Conservation (phyloP, 2,329 filamentous ascomycete species). For the Diplodia seriata region DNA sequence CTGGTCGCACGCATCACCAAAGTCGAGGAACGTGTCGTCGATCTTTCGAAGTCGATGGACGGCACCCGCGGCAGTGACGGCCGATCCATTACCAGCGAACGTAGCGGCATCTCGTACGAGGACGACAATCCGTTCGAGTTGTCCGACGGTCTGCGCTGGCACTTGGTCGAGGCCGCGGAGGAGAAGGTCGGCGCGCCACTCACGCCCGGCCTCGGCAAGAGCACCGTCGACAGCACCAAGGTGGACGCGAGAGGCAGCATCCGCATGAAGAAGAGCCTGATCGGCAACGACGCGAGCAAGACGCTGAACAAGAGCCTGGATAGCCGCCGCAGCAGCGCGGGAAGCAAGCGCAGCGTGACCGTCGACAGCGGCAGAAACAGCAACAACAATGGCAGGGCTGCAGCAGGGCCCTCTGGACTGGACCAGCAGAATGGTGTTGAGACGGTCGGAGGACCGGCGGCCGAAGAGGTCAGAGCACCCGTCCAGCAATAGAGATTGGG, state of each 20-base stretch:
- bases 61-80: slow-evolving; percentile 53
- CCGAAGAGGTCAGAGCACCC: slow-evolving; percentile 30
- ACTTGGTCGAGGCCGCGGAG: slow-evolving; percentile 89
- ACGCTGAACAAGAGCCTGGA: slow-evolving; percentile 82
- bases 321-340: slow-evolving; percentile 86
- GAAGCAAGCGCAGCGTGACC: slow-evolving; percentile 75
- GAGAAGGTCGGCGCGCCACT: slow-evolving; percentile 87
- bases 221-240: slow-evolving; percentile 85
- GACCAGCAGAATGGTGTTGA: slow-evolving; percentile 38
- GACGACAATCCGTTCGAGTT: slow-evolving; percentile 98
- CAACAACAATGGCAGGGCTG: slow-evolving; percentile 37
- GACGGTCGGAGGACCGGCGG: slow-evolving; percentile 34
- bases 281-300: slow-evolving; percentile 56
- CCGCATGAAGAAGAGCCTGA: slow-evolving; percentile 53
- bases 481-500: slow-evolving; percentile 16
- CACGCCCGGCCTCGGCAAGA: slow-evolving; percentile 91
- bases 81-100: slow-evolving; percentile 58
- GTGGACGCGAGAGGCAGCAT: slow-evolving; percentile 82
- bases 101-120: slow-evolving; percentile 63
- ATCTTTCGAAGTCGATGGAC: slow-evolving; percentile 81
- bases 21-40: slow-evolving; percentile 91
- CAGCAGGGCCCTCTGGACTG: slow-evolving; percentile 37
- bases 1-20: slow-evolving; percentile 92
- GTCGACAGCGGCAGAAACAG: slow-evolving; percentile 35
- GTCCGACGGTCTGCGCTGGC: slow-evolving; percentile 94